Evolutionary conservation across 2,329 filamentous ascomycete species (phyloP), one percentile per base, ranked within the genome.

Genomic region (Xylariales sp.): DNA sequence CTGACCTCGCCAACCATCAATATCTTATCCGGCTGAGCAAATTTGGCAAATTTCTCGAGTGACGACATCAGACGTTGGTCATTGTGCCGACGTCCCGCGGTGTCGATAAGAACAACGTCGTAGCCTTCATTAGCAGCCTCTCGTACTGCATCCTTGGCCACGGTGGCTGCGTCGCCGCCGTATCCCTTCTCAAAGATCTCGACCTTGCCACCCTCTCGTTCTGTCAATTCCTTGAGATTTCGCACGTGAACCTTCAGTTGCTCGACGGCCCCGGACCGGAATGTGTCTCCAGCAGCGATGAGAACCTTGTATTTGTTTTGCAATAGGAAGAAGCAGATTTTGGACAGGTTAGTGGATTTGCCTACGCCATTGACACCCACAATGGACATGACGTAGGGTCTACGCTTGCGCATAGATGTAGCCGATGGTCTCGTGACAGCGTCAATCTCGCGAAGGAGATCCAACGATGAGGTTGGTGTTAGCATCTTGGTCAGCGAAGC

Each of bases 341-440:
- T 99, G 80, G 93, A 95, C 45, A 99, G 86, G 78, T 97, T 98
- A 60, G 96, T 99, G 16, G 94, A 97, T 83, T 99, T 99, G 77
- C 96, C 96, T 45, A 99, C 96, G 62, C 96, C 96, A 79, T 99
- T 99, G 78, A 99, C 96, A 69, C 96, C 96, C 50, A 99, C 96
- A 69, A 99, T 97, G 65, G 94, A 97, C 78, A 99, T 97, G 75
- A 98, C 95, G 78, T 98, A 99, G 50, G 96, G 96, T 3, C 96
- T 91, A 23, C 87, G 81, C 67, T 86, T 85, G 72, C 87, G 83
- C 68, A 90, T 84, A 36, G 89, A 90, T 3, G 89, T 87, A 28
- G 83, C 84, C 0, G 90, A 83, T 0, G 93, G 90, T 10, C 88
- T 84, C 6, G 89, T 91, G 69, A 97, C 89, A 52, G 90, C 87